Base-by-base conservation (phyloP, 2,329 filamentous ascomycete species). In the Fusarium protoensiforme region DNA sequence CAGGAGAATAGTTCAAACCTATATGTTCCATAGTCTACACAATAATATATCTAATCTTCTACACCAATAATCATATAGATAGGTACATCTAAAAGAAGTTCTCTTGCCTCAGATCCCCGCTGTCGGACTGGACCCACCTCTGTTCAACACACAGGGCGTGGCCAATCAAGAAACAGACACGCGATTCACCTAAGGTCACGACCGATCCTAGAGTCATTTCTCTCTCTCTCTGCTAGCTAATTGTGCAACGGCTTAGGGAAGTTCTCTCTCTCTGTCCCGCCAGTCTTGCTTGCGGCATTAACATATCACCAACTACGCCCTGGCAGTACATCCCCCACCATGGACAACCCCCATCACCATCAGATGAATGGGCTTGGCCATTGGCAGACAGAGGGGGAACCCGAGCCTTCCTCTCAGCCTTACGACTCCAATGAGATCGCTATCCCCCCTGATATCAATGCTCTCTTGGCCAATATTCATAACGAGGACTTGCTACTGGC, bases 81-180 rank as follows among this genome's bases (percentile, higher is more conserved):
- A 48, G 9, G 5, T 4, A 2, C 43, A n/a, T 10, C 2, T 51
- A 10, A 29, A 11, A 11, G 16, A 11, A 11, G 5, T 18, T 29
- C 16, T 51, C 24, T 18, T 48, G 9, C 24, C 7, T 51, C 5
- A 48, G 5, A 51, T 51, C 43, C 18, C 43, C 43, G 13, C 43
- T 13, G 3, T 11, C 3, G 9, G 20, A 11, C 16, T 2, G n/a
- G 43, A 51, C 43, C 51, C 51, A 54, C 51, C 20, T 54, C 20
- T 14, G 11, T 33, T 35, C 51, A 33, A 54, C 51, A 54, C 31
- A 31, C n/a, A 54, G 51, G 51, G 51, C 51, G 51, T 33, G 22
- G 27, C 51, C 51, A 54, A 54, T 54, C 51, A 54, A 33, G n/a
- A 7, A 3, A 20, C 8, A 16, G 31, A 22, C 20, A 54, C 31